Percentiles rank a stretch among this genome's conserved stretches.
Evolutionary conservation across 1,139 yeast genomes (phyloP).

Genomic region (Wickerhamomyces sp.): DNA sequence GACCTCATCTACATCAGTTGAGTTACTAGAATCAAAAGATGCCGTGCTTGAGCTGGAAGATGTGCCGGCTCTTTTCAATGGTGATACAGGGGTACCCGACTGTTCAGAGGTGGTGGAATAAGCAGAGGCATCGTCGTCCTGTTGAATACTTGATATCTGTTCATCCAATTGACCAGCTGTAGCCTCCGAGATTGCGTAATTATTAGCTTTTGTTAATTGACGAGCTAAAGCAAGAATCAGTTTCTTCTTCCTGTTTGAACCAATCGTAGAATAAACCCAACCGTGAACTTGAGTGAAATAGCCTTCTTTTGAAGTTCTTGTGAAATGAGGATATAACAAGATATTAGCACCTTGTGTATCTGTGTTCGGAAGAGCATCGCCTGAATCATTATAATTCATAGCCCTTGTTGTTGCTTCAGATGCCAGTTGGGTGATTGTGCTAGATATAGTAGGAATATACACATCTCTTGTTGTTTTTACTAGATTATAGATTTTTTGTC

Average conservation of each 20-base stretch:
- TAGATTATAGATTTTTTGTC: constrained; percentile 37
- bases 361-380: constrained; percentile 4
- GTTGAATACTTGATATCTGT: constrained; percentile 16
- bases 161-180: constrained; percentile 23
- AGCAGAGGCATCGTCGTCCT: constrained; percentile 3
- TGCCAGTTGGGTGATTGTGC: constrained; percentile 46
- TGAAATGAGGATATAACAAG: constrained; percentile 59
- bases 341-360: constrained; percentile 28
- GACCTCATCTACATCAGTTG: constrained; percentile 30
- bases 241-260: constrained; percentile 64
- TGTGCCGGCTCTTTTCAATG: constrained; percentile 15
- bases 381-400: constrained; percentile 13
- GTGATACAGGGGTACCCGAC: constrained; percentile 9
- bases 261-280: constrained; percentile 68
- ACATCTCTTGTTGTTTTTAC: constrained; percentile 55
- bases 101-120: constrained; percentile 4
- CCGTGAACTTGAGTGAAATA: constrained; percentile 69
- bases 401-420: constrained; percentile 37
- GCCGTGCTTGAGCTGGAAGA: constrained; percentile 14
- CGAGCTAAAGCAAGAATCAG: constrained; percentile 65
- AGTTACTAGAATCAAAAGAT: constrained; percentile 7
- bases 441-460: constrained; percentile 49
- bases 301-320: constrained; percentile 34
- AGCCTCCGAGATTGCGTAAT: constrained; percentile 25
- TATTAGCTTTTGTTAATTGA: constrained; percentile 52